Conservation (phyloP, 2,329 filamentous ascomycete species). For the Ophiocordyceps sinensis region DNA sequence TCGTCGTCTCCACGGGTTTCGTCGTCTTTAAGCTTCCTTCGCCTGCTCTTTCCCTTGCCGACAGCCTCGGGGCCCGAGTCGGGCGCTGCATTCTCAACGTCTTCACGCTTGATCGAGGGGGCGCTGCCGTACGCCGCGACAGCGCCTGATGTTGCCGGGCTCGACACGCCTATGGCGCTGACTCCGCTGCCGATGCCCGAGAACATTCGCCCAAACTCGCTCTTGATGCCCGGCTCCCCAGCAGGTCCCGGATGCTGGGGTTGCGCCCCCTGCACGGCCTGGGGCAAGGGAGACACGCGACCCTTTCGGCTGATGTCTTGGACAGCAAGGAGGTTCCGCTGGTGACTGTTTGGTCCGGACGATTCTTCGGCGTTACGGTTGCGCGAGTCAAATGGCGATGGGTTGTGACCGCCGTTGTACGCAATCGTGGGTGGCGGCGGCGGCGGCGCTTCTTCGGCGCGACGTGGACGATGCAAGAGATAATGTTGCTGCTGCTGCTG, state of each 20-base stretch:
- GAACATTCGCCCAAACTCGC: slow-evolving; percentile 88
- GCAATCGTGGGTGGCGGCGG: slow-evolving; percentile 29
- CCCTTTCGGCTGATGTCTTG: slow-evolving; percentile 73
- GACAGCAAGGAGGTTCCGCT: slow-evolving; percentile 58
- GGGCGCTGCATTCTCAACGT: slow-evolving; percentile 27
- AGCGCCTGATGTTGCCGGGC: slow-evolving; percentile 28
- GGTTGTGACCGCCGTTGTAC: slow-evolving; percentile 28
- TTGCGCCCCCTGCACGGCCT: slow-evolving; percentile 87
- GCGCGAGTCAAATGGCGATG: slow-evolving; percentile 24
- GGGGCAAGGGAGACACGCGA: slow-evolving; percentile 74
- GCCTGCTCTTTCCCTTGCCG: slow-evolving; percentile 37
- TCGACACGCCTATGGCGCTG: slow-evolving; percentile 34
- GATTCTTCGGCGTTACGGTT: slow-evolving; percentile 32
- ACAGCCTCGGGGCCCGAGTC: slow-evolving; percentile 27
- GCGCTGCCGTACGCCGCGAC: slow-evolving; percentile 30
- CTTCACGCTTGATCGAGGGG: slow-evolving; percentile 35
- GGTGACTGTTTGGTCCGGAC: slow-evolving; percentile 37
- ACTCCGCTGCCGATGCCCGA: slow-evolving; percentile 65
- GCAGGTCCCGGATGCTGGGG: slow-evolving; percentile 63
- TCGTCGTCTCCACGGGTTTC: slow-evolving; percentile 53
- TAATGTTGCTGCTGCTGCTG: slow-evolving; percentile 16
- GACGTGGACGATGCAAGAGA: slow-evolving; percentile 23
- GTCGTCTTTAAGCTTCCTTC: slow-evolving; percentile 66
- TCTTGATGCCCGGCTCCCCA: slow-evolving; percentile 82
- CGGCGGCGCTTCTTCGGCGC: slow-evolving; percentile 32